These are phyloP conservation scores for Microcyclospora tardicrescens DNA, from an alignment of 2,329 filamentous ascomycete genomes.

Conservation along the genomic window DNA sequence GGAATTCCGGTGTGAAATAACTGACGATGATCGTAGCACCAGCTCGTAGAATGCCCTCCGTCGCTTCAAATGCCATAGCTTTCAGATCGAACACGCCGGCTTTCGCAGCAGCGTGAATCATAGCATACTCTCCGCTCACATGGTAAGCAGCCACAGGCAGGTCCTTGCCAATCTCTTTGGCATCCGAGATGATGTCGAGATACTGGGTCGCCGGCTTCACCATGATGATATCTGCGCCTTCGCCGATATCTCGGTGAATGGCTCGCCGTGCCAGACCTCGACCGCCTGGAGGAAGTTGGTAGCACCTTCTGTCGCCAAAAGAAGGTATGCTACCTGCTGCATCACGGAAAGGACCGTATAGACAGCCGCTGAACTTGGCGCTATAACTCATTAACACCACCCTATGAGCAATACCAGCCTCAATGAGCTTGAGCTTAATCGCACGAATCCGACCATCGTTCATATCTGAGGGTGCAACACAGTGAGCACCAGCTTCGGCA, in stretches of 20 bases:
- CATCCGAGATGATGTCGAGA: conserved; percentile 93
- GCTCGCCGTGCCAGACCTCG: conserved; percentile 83
- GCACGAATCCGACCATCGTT: conserved; percentile 94
- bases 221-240: conserved; percentile 98
- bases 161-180: conserved; percentile 84
- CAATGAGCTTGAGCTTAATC: conserved; percentile 95
- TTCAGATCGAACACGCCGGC: conserved; percentile 94
- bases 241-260: conserved; percentile 76
- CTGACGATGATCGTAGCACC: conserved; percentile 86
- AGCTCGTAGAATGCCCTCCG: conserved; percentile 82
- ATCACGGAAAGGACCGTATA: conserved; percentile 95
- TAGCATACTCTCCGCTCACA: conserved; percentile 91
- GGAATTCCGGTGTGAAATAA: conserved; percentile 78
- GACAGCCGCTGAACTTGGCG: conserved; percentile 90
- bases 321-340: conserved; percentile 82
- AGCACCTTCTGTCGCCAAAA: conserved; percentile 91
- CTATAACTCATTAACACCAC: conserved; percentile 95
- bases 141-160: conserved; percentile 92
- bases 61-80: conserved; percentile 87
- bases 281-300: conserved; percentile 87
- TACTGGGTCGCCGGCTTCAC: conserved; percentile 95
- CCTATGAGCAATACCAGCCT: conserved; percentile 82
- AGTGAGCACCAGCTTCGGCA: conserved; percentile 89
- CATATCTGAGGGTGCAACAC: conserved; percentile 96
- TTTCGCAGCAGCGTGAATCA: conserved; percentile 93